Evolutionary conservation across 768 basidiomycete genomes (phyloP).

Genomic region (Rhodotorula sphaerocarpa): DNA sequence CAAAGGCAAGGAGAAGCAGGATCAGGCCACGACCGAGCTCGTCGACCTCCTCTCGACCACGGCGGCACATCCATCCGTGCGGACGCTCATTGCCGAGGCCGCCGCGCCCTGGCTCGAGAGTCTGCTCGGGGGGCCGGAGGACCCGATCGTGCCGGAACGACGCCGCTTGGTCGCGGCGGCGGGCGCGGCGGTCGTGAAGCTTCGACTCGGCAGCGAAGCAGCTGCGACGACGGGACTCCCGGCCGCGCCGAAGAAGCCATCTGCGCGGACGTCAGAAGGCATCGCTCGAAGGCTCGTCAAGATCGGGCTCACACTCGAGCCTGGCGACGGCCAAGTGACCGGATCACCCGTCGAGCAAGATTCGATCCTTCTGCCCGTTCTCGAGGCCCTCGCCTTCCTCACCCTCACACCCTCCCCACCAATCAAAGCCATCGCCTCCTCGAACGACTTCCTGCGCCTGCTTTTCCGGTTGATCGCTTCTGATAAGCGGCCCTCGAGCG

Average conservation of each 20-base stretch:
- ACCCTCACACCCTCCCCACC: conserved; percentile 59
- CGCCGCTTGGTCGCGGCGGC: conserved; percentile 51
- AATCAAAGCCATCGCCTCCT: conserved; percentile 51
- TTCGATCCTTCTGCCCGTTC: conserved; percentile 54
- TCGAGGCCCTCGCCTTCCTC: conserved; percentile 81
- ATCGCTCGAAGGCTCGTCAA: conserved; percentile 46
- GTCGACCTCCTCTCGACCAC: conserved; percentile 71
- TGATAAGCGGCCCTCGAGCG: conserved; percentile 43
- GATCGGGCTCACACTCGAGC: background rate
- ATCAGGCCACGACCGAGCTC: conserved; percentile 53
- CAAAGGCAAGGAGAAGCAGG: conserved; percentile 55
- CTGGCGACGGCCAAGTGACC: too few relatives aligned
- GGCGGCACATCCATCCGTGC: conserved; percentile 63
- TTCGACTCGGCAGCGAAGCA: conserved; percentile 50
- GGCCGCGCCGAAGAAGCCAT: conserved; percentile 46
- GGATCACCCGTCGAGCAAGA: too few relatives aligned
- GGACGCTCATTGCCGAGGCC: conserved; percentile 55
- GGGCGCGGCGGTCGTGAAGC: conserved; percentile 68
- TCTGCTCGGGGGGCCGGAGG: conserved; percentile 49
- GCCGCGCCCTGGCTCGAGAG: conserved; percentile 60
- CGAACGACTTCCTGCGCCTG: conserved; percentile 47
- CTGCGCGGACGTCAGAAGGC: conserved; percentile 54
- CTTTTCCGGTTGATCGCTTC: conserved; percentile 57
- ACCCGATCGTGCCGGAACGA: background rate
- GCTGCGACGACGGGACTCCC: conserved; percentile 20